Percentiles rank a stretch among this genome's conserved stretches.
These are phyloP conservation scores for Cladosporium cucumerinum DNA, from an alignment of 2,329 filamentous ascomycete genomes.

Conservation along the genomic window DNA sequence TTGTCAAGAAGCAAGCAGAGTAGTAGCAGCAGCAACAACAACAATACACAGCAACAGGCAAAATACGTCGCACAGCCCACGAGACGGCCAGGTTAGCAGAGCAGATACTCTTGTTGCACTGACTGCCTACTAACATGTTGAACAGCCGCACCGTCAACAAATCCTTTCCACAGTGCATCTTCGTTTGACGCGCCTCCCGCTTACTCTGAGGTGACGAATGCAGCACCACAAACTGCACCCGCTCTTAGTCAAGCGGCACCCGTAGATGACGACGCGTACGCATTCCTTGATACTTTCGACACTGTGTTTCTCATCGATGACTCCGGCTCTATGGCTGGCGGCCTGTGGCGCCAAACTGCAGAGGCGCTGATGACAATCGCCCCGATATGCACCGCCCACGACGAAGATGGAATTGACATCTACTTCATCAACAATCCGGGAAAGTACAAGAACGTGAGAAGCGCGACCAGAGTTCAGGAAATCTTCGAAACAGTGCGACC, in stretches of 20 bases:
- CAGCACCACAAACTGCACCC: conserved; percentile 26
- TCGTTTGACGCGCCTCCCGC: conserved; percentile 32
- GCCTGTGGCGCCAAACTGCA: conserved; percentile 72
- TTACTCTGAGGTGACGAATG: conserved; percentile 45
- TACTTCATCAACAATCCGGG: conserved; percentile 78
- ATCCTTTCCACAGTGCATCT: not conserved
- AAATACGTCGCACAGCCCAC: not conserved
- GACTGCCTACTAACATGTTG: not conserved
- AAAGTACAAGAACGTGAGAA: conserved; percentile 64
- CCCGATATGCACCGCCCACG: conserved; percentile 75
- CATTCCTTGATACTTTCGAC: conserved; percentile 76
- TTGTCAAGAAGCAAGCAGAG: conserved; percentile 6
- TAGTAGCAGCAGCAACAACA: not conserved
- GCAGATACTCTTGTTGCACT: not conserved
- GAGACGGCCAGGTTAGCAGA: not conserved
- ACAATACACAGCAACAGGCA: not conserved
- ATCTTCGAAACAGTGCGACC: conserved; percentile 71
- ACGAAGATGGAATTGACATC: conserved; percentile 82
- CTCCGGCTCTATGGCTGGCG: conserved; percentile 77
- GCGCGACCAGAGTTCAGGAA: conserved; percentile 55
- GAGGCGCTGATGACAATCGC: conserved; percentile 69
- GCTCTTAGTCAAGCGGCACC: conserved; percentile 18
- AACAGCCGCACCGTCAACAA: not conserved
- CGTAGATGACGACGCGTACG: conserved; percentile 63
- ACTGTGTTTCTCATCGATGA: conserved; percentile 91